These are phyloP conservation scores for Fusarium mangiferae DNA, from an alignment of 2,329 filamentous ascomycete genomes.

Conservation along the genomic window DNA sequence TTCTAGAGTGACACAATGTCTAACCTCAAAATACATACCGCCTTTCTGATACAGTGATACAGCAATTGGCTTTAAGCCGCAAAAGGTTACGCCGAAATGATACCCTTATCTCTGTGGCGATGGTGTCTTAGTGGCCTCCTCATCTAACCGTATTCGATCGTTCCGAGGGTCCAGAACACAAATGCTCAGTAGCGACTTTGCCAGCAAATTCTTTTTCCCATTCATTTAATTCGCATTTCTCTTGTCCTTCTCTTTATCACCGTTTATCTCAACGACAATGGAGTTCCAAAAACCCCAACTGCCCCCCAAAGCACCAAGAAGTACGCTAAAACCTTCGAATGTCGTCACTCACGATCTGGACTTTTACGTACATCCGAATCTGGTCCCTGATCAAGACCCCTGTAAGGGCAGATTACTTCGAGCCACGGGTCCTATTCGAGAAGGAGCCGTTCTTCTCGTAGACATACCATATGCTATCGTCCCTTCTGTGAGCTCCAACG, in stretches of 20 bases:
- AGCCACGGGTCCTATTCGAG: conserved; percentile 33
- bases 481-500: conserved; percentile 34
- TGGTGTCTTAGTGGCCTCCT: conserved; percentile 31
- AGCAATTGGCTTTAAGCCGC: conserved; percentile 22
- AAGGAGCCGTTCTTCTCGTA: conserved; percentile 43
- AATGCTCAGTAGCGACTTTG: conserved; percentile 5
- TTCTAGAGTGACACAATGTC: neutral
- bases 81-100: conserved; percentile 37
- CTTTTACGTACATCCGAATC: conserved; percentile 39
- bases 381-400: conserved; percentile 40
- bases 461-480: conserved; percentile 45
- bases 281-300: conserved; percentile 25
- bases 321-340: conserved; percentile 16
- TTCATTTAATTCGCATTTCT: neutral
- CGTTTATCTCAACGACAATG: conserved; percentile 15
- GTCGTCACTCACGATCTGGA: conserved; percentile 23
- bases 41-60: conserved; percentile 13
- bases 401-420: conserved; percentile 43
- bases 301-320: conserved; percentile 21
- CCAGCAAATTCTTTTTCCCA: conserved; percentile 14
- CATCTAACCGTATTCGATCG: conserved; percentile 34
- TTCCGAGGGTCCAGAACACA: conserved; percentile 26
- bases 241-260: neutral
- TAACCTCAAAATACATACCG: neutral
- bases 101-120: conserved; percentile 26